A percentile compares a stretch with the other conserved stretches of the same genome.
Evolutionary conservation across 2,329 filamentous ascomycete species (phyloP).

Genomic region (Emmonsiellopsis sp.): DNA sequence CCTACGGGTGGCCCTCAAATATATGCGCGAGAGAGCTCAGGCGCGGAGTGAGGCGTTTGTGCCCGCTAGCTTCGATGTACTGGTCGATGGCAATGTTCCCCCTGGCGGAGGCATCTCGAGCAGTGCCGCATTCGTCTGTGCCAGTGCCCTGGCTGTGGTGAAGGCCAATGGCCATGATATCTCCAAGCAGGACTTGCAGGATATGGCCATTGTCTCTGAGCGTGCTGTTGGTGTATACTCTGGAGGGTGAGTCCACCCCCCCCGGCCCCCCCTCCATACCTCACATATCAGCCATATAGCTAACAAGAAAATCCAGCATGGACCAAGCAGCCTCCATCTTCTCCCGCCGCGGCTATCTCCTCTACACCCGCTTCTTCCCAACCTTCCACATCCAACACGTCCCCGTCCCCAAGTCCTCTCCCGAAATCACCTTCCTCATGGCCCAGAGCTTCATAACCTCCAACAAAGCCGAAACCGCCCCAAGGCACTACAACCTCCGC

Average conservation of each 20-base stretch:
- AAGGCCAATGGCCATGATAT: constrained; percentile 73
- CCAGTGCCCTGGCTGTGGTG: constrained; percentile 80
- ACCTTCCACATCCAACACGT: constrained; percentile 66
- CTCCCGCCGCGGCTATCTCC: constrained; percentile 71
- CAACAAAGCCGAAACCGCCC: constrained; percentile 89
- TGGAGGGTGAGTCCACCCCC: constrained; percentile 56
- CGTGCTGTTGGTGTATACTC: constrained; percentile 92
- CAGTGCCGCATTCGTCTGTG: constrained; percentile 86
- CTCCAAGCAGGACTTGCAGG: constrained; percentile 84
- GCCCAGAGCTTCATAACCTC: constrained; percentile 90
- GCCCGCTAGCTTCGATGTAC: constrained; percentile 70
- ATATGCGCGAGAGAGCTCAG: constrained; percentile 52
- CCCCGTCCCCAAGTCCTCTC: constrained; percentile 68
- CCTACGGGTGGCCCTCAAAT: constrained; percentile 66
- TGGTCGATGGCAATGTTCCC: constrained; percentile 87
- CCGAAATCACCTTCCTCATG: constrained; percentile 83
- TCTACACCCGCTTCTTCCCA: constrained; percentile 85
- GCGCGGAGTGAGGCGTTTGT: constrained; percentile 53
- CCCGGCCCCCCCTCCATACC: too few relatives aligned
- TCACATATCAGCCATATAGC: constrained; percentile 4
- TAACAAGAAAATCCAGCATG: constrained; percentile 54
- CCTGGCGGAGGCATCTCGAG: constrained; percentile 87
- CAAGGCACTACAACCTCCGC: constrained; percentile 90
- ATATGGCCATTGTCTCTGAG: constrained; percentile 90
- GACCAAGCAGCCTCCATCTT: constrained; percentile 96